Conservation (phyloP, 345 rosid species). For the Hevea brasiliensis region DNA sequence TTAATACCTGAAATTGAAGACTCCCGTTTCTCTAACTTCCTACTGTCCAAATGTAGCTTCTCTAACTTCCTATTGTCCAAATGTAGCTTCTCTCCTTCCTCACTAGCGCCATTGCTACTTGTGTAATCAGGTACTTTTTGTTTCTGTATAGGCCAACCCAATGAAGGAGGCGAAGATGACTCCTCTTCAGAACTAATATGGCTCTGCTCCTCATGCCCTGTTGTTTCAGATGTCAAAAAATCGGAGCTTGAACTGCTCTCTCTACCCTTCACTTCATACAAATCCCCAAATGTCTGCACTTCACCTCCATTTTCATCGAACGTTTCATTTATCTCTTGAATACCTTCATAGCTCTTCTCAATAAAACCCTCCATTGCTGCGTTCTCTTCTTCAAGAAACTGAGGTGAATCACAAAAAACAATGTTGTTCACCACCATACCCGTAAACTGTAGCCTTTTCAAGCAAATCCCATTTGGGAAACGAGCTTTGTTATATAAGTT, state of each 20-base stretch:
- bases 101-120: constrained; percentile 31
- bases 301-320: constrained; percentile 29
- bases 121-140: constrained; percentile 49
- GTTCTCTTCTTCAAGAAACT: constrained; percentile 32
- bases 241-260: constrained; percentile 83
- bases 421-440: constrained; percentile 51
- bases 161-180: constrained; percentile 55
- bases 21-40: constrained; percentile 44
- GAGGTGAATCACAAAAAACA: constrained; percentile 45
- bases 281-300: constrained; percentile 46
- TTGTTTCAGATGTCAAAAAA: constrained; percentile 59
- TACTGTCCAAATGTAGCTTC: constrained; percentile 33
- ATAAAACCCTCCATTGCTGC: constrained; percentile 45
- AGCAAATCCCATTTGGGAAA: constrained; percentile 37
- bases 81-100: constrained; percentile 35
- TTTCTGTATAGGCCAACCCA: constrained; percentile 47
- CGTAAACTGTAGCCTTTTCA: constrained; percentile 31
- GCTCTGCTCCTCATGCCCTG: constrained; percentile 57
- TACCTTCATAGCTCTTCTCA: constrained; percentile 31
- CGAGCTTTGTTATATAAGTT: constrained; percentile 33
- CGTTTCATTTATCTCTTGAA: constrained; percentile 32
- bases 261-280: constrained; percentile 50
- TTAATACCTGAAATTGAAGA: constrained; percentile 61
- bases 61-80: constrained; percentile 34
- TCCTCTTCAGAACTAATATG: constrained; percentile 60